phyloP scores from a whole-genome alignment of 805 yeast species.

The Ogataea methylovora region DNA sequence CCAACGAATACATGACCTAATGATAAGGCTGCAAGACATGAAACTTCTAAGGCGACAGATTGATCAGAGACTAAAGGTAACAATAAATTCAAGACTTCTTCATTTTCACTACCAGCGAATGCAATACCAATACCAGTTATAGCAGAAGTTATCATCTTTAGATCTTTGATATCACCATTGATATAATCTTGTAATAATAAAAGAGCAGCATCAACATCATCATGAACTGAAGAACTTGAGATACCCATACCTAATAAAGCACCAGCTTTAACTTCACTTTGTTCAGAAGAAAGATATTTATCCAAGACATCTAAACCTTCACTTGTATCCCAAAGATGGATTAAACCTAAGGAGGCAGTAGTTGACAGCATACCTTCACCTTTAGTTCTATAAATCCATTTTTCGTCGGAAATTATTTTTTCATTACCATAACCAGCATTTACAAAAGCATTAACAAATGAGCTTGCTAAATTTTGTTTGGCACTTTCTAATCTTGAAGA shows the following conservation, averaged over 20 bases:
- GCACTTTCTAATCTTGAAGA: constrained; percentile 74
- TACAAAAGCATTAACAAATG: constrained; percentile 88
- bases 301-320: constrained; percentile 89
- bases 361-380: constrained; percentile 88
- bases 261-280: constrained; percentile 89
- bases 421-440: constrained; percentile 90
- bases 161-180: constrained; percentile 38
- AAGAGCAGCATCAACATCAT: constrained; percentile 89
- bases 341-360: constrained; percentile 85
- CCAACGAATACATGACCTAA: constrained; percentile 95
- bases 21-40: constrained; percentile 83
- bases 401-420: constrained; percentile 64
- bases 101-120: constrained; percentile 89
- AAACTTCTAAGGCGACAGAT: constrained; percentile 65
- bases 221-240: constrained; percentile 87
- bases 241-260: constrained; percentile 94
- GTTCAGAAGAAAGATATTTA: constrained; percentile 78
- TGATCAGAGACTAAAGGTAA: constrained; percentile 79
- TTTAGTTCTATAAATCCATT: constrained; percentile 87
- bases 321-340: constrained; percentile 84
- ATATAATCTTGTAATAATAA: constrained; percentile 75
- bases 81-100: constrained; percentile 68
- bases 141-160: constrained; percentile 67
- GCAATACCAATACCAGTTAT: constrained; percentile 90
- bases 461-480: constrained; percentile 87